A percentile compares a stretch with the other conserved stretches of the same genome.
Evolutionary conservation across 768 basidiomycete species (phyloP).

Genomic region (Tulasnella sp.): DNA sequence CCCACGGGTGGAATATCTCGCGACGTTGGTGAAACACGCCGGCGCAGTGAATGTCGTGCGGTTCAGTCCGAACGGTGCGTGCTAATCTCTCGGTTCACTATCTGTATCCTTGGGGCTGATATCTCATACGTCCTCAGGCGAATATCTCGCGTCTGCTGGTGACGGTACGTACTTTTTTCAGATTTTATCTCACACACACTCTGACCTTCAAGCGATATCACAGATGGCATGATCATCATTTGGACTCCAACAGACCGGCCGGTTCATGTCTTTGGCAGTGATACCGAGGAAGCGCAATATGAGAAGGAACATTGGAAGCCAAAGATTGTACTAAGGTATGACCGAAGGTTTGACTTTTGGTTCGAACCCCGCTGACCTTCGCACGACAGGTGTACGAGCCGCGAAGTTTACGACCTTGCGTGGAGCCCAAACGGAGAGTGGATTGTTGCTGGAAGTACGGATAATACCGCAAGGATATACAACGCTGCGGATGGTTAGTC

Average conservation of each 20-base stretch:
- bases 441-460: conserved; percentile 91
- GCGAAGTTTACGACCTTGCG: conserved; percentile 95
- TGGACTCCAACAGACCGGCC: conserved; percentile 80
- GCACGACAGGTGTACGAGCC: conserved; percentile 62
- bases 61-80: conserved; percentile 84
- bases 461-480: conserved; percentile 85
- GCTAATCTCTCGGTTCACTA: not conserved
- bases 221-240: conserved; percentile 95
- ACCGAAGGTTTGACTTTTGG: not conserved
- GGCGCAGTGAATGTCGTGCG: conserved; percentile 94
- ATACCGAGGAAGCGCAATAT: conserved; percentile 71
- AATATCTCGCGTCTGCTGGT: conserved; percentile 89
- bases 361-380: conserved; percentile 5
- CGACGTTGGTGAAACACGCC: conserved; percentile 85
- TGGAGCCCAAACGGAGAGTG: conserved; percentile 96
- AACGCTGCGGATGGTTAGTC: conserved; percentile 55
- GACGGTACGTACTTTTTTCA: conserved; percentile 54
- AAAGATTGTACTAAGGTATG: conserved; percentile 69
- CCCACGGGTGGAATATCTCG: conserved; percentile 92
- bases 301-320: conserved; percentile 97
- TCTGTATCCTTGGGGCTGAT: conserved; percentile 12
- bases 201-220: not conserved
- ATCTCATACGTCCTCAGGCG: conserved; percentile 39
- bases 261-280: conserved; percentile 69
- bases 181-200: conserved; percentile 4